A percentile compares a stretch with the other conserved stretches of the same genome.
These are phyloP conservation scores for Pythium biforme DNA, from an alignment of 352 stramenopile species.

Conservation along the genomic window DNA sequence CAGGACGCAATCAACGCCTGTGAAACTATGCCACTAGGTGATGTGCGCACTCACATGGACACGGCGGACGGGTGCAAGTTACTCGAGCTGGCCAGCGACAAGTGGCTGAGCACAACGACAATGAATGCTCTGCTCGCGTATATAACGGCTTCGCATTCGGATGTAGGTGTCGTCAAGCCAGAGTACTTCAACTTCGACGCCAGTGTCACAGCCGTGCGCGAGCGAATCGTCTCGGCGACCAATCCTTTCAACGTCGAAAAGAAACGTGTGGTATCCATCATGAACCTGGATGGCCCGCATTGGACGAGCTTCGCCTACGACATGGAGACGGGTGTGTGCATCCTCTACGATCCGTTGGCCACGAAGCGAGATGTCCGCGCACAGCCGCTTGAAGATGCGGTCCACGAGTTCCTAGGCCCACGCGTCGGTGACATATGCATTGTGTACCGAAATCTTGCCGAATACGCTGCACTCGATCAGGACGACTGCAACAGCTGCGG, in stretches of 20 bases:
- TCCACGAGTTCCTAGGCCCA: no score
- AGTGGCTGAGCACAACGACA: neutral
- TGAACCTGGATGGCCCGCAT: neutral
- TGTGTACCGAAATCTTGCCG: no score
- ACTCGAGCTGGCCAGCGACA: neutral
- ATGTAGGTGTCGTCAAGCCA: neutral
- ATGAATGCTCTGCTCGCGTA: neutral
- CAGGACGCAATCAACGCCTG: neutral
- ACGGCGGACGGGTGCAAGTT: no score
- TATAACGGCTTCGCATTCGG: neutral
- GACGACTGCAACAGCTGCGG: no score
- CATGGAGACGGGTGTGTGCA: neutral
- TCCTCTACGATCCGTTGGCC: neutral
- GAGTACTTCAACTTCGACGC: neutral
- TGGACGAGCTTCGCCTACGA: neutral
- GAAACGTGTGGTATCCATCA: neutral
- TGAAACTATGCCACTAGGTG: neutral
- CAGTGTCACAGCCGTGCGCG: neutral
- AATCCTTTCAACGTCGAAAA: neutral
- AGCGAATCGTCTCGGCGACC: neutral
- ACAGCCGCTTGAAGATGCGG: no score
- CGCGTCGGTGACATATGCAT: no score
- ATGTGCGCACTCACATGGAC: no score
- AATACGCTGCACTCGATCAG: no score
- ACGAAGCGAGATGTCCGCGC: no score